Evolutionary conservation across 2,329 filamentous ascomycete species (phyloP).

Genomic region (Ceratocystis albifundus): DNA sequence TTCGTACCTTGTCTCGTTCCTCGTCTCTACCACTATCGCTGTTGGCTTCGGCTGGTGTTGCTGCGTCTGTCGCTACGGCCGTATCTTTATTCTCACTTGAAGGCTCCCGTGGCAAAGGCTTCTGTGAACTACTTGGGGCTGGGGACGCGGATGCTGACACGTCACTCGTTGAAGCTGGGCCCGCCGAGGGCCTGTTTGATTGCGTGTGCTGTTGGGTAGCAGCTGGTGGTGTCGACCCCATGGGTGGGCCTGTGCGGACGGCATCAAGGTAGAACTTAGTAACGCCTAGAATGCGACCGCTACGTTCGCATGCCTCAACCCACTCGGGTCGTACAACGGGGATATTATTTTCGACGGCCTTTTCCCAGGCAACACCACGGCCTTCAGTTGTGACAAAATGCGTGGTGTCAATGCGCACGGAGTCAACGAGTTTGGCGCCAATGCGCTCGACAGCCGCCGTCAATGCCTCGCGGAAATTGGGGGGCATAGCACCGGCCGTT

Average conservation of each 20-base stretch:
- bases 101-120: constrained; percentile 25
- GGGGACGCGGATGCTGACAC: constrained; percentile 24
- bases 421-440: constrained; percentile 81
- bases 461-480: constrained; percentile 59
- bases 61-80: not conserved
- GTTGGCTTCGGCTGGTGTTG: not conserved
- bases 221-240: constrained; percentile 29
- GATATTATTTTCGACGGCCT: constrained; percentile 94
- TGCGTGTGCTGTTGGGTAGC: constrained; percentile 21
- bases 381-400: constrained; percentile 97
- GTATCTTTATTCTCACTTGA: constrained; percentile 24
- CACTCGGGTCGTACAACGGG: constrained; percentile 94
- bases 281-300: constrained; percentile 84
- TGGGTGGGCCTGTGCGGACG: constrained; percentile 38
- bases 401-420: constrained; percentile 89
- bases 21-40: not conserved
- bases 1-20: not conserved
- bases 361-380: constrained; percentile 82
- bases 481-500: constrained; percentile 75
- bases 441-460: constrained; percentile 70
- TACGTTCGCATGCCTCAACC: constrained; percentile 91
- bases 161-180: constrained; percentile 19
- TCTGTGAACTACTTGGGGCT: constrained; percentile 25
- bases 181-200: constrained; percentile 28
- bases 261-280: constrained; percentile 94